Conservation (phyloP, 768 basidiomycete genomes). For the Sporobolomyces roseus region DNA sequence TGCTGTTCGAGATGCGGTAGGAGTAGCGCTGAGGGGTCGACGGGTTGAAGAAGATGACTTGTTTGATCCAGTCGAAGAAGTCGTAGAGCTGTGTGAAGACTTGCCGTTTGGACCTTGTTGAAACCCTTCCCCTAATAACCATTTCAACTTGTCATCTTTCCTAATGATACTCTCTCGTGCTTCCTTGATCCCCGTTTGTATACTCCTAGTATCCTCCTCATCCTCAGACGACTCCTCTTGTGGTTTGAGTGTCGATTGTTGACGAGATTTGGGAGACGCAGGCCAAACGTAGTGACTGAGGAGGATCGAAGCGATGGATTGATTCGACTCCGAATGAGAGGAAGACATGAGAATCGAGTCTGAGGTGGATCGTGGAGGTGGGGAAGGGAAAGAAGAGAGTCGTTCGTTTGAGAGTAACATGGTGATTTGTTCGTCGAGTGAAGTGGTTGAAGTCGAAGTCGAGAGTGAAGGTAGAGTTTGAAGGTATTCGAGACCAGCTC, state of each 20-base stretch:
- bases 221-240: background rate
- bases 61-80: background rate
- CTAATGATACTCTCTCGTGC: slow-evolving; percentile 25
- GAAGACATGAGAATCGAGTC: slow-evolving; percentile 6
- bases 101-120: slow-evolving; percentile 6
- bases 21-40: background rate
- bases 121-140: slow-evolving; percentile 27
- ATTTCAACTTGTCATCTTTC: slow-evolving; percentile 28
- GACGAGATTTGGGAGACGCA: background rate
- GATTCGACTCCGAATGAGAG: background rate
- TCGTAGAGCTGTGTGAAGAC: background rate
- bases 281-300: slow-evolving; percentile 15
- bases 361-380: background rate
- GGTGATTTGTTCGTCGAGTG: background rate
- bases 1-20: background rate
- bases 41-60: background rate
- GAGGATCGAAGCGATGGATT: slow-evolving; percentile 5
- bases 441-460: background rate
- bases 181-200: slow-evolving; percentile 21
- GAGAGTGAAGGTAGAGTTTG: background rate
- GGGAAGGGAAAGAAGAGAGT: background rate
- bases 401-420: slow-evolving; percentile 3
- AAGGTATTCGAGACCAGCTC: background rate
- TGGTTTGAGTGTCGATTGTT: background rate
- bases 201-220: slow-evolving; percentile 22